phyloP scores from a whole-genome alignment of 1,284 basidiomycete species.

The Agroathelia rolfsii region DNA sequence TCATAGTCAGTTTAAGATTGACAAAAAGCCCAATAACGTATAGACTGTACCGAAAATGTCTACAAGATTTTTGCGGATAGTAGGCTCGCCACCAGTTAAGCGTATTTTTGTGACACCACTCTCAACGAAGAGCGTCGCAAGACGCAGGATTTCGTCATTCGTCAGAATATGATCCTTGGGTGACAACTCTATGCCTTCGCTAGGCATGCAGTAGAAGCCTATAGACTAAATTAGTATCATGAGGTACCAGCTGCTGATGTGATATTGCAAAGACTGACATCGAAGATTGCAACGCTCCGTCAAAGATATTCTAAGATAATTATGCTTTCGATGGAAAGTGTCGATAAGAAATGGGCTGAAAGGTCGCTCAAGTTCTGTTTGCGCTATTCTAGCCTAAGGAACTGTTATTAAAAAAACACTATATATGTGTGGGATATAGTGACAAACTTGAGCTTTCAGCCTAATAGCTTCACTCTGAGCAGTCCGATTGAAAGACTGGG shows the following conservation, averaged over 20 bases:
- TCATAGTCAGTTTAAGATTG: constrained; percentile 11
- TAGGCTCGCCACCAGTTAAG: constrained; percentile 84
- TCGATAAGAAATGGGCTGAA: constrained; percentile 54
- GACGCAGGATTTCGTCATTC: constrained; percentile 65
- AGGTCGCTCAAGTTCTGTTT: constrained; percentile 36
- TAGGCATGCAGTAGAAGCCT: constrained; percentile 91
- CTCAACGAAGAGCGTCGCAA: constrained; percentile 72
- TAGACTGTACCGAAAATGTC: constrained; percentile 56
- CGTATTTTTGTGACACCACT: constrained; percentile 82
- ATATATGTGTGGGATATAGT: too few species aligned
- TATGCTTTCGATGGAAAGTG: constrained; percentile 59
- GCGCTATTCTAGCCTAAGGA: constrained; percentile 40
- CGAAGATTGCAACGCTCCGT: constrained; percentile 84
- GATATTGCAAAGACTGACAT: constrained; percentile 37
- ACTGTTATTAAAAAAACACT: too few species aligned
- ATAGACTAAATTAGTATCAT: constrained; percentile 7
- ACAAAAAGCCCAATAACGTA: constrained; percentile 2
- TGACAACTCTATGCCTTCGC: constrained; percentile 69
- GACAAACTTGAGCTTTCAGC: too few species aligned
- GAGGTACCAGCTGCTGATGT: neutral
- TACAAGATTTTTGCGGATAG: constrained; percentile 68
- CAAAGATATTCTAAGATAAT: constrained; percentile 79
- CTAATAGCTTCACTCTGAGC: too few species aligned
- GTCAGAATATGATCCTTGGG: constrained; percentile 62
- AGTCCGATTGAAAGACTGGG: too few species aligned